phyloP scores from a whole-genome alignment of 1,284 basidiomycete species.

The Trichosporon coremiiforme region DNA sequence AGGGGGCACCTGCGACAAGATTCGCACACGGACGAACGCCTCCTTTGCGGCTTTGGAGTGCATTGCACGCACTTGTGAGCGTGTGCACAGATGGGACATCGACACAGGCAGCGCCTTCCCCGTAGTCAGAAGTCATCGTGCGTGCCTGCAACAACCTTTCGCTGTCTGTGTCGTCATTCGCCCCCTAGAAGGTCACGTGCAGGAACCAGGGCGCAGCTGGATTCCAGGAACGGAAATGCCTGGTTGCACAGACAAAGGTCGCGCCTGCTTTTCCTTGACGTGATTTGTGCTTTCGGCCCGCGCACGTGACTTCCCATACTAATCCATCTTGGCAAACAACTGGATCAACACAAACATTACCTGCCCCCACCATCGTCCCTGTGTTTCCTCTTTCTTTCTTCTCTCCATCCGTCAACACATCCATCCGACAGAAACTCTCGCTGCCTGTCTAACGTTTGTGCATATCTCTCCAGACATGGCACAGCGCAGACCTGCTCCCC shows the following conservation, averaged over 20 bases:
- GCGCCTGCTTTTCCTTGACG: constrained; percentile 13
- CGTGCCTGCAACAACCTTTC: background rate
- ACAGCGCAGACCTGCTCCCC: constrained; percentile 8
- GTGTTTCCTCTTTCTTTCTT: constrained; percentile 17
- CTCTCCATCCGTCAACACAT: constrained; percentile 16
- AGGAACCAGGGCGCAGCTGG: background rate
- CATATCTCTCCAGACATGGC: constrained; percentile 12
- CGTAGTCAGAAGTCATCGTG: background rate
- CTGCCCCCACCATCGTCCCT: constrained; percentile 6
- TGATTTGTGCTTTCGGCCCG: background rate
- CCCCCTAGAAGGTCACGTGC: background rate
- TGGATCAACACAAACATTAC: constrained; percentile 15
- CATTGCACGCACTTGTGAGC: background rate
- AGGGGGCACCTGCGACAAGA: background rate
- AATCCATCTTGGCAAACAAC: constrained; percentile 13
- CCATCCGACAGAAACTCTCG: background rate
- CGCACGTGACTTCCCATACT: constrained; percentile 12
- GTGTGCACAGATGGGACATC: background rate
- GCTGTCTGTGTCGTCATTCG: background rate
- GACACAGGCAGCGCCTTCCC: background rate
- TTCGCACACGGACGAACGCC: constrained; percentile 8
- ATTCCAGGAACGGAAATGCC: constrained; percentile 4
- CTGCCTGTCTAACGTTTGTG: constrained; percentile 6
- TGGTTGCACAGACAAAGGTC: background rate
- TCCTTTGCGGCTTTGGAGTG: background rate